A percentile compares a stretch with the other conserved stretches of the same genome.
Conservation (phyloP, 345 rosid genomes). For the Raphanus sativus region DNA sequence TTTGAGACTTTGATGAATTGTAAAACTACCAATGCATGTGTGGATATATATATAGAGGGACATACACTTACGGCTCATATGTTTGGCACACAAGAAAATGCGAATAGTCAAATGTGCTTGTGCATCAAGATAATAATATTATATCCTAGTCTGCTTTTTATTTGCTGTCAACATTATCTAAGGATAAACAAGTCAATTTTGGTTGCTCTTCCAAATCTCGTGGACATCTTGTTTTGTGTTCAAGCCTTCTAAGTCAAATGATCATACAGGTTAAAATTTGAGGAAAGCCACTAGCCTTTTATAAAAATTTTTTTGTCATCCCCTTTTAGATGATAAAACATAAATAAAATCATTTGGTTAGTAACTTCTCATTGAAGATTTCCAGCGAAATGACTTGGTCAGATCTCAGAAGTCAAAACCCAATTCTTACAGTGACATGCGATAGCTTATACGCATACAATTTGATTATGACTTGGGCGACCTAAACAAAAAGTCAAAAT, state of each 20-base stretch:
- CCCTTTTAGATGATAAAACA: neutral
- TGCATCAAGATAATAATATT: neutral
- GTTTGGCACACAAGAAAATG: neutral
- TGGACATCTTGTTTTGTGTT: too few relatives aligned
- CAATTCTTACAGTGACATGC: neutral
- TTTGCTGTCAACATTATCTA: neutral
- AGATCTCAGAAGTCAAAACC: neutral
- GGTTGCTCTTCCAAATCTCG: neutral
- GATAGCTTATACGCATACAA: neutral
- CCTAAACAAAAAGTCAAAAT: slow-evolving; percentile 30
- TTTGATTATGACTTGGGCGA: neutral
- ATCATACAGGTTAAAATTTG: too few relatives aligned
- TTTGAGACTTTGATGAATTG: neutral
- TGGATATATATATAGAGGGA: neutral
- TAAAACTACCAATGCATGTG: neutral
- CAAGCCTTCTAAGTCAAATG: too few relatives aligned
- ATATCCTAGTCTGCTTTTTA: neutral
- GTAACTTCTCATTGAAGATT: neutral
- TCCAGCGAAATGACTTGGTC: neutral
- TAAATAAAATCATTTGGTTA: neutral
- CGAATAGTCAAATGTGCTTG: neutral
- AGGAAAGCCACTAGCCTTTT: too few relatives aligned
- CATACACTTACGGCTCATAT: neutral
- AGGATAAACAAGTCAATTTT: neutral
- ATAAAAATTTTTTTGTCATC: too few relatives aligned